Conservation (phyloP, 1,284 basidiomycete genomes). For the Singerocomus rubriflavus region DNA sequence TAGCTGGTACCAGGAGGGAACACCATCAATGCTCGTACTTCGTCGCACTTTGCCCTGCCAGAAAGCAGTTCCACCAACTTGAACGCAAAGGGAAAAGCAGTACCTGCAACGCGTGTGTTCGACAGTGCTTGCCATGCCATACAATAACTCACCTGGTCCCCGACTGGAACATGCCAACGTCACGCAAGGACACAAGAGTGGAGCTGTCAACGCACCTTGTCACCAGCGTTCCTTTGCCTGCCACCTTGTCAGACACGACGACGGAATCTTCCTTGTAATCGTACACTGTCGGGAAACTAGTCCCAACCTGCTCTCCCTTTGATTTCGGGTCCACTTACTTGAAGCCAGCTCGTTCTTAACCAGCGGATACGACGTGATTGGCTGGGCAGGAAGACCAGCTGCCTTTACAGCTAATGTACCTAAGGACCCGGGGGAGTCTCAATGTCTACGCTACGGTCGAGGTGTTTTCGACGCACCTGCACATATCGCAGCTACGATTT, state of each 20-base stretch:
- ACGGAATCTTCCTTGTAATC: conserved; percentile 78
- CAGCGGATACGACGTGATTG: conserved; percentile 78
- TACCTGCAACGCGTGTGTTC: conserved; percentile 43
- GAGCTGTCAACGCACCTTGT: conserved; percentile 53
- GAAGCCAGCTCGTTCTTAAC: conserved; percentile 62
- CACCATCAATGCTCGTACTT: conserved; percentile 74
- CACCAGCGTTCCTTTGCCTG: conserved; percentile 55
- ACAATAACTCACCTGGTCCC: conserved; percentile 59
- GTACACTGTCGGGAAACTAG: conserved; percentile 49
- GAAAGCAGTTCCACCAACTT: conserved; percentile 67
- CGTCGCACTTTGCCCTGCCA: conserved; percentile 62
- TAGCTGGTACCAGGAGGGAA: conserved; percentile 61
- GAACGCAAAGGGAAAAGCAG: conserved; percentile 74
- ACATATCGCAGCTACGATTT: conserved; percentile 80
- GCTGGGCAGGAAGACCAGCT: conserved; percentile 59
- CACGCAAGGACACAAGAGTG: neutral
- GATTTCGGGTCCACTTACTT: conserved; percentile 36
- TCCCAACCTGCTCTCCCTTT: neutral
- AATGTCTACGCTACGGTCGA: neutral
- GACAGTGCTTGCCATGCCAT: neutral
- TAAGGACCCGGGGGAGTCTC: conserved; percentile 23
- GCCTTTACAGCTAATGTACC: conserved; percentile 69
- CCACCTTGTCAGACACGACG: conserved; percentile 51
- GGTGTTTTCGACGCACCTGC: conserved; percentile 49
- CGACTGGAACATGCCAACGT: conserved; percentile 44